Percentiles rank a stretch among this genome's conserved stretches.
These are phyloP conservation scores for Russula earlei DNA, from an alignment of 768 basidiomycete genomes.

Conservation along the genomic window DNA sequence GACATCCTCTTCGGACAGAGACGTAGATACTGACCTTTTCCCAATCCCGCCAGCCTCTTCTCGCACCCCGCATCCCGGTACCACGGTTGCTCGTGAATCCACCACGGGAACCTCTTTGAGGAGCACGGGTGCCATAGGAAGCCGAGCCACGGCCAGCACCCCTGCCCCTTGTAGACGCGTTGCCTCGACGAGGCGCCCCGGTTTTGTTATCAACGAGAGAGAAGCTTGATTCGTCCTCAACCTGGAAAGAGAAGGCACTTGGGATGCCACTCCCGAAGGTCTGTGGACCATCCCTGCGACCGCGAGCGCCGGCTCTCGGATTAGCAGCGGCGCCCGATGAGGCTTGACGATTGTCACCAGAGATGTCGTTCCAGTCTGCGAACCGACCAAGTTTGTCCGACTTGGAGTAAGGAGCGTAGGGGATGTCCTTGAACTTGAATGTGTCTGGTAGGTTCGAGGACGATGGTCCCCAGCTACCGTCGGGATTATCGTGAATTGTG, in stretches of 20 bases:
- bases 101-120: slow-evolving; percentile 37
- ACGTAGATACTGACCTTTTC: slow-evolving; percentile 55
- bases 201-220: slow-evolving; percentile 90
- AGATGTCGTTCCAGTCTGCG: slow-evolving; percentile 91
- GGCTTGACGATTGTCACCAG: slow-evolving; percentile 52
- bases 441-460: slow-evolving; percentile 76
- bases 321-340: slow-evolving; percentile 37
- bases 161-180: slow-evolving; percentile 47
- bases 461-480: slow-evolving; percentile 89
- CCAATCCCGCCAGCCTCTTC: slow-evolving; percentile 88
- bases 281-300: slow-evolving; percentile 68
- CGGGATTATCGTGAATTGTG: slow-evolving; percentile 82
- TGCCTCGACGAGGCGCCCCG: slow-evolving; percentile 61
- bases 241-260: slow-evolving; percentile 92
- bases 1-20: background rate
- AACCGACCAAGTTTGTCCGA: slow-evolving; percentile 96
- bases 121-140: slow-evolving; percentile 35
- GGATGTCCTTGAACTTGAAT: slow-evolving; percentile 98
- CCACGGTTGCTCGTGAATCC: slow-evolving; percentile 35
- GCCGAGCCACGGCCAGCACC: slow-evolving; percentile 28
- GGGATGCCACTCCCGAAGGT: slow-evolving; percentile 87
- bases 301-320: slow-evolving; percentile 37
- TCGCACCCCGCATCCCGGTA: slow-evolving; percentile 42
- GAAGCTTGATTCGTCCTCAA: slow-evolving; percentile 95
- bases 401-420: slow-evolving; percentile 98